These are phyloP conservation scores for Spinellus fusiger DNA, from an alignment of 192 early-diverging fungal species.

Conservation along the genomic window DNA sequence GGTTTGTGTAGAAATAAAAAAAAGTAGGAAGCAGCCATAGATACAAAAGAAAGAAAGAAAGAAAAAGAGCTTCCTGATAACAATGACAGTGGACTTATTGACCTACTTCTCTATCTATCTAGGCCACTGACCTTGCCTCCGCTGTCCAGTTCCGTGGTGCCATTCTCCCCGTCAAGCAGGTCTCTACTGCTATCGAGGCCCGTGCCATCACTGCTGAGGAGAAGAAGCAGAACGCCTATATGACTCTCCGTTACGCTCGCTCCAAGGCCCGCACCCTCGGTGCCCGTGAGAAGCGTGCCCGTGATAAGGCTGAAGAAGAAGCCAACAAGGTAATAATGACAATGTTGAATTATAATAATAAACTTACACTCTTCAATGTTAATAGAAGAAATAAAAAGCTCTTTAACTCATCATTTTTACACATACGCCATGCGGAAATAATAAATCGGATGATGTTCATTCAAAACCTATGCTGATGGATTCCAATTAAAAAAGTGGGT, in stretches of 20 bases:
- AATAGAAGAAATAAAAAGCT: too few relatives aligned
- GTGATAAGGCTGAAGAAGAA: slow-evolving; percentile 80
- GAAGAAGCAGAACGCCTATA: slow-evolving; percentile 55
- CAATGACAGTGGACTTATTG: too few relatives aligned
- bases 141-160: slow-evolving; percentile 61
- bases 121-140: slow-evolving; percentile 43
- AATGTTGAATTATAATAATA: slow-evolving; percentile 28
- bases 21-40: too few relatives aligned
- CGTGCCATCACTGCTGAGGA: slow-evolving; percentile 49
- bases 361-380: too few relatives aligned
- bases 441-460: not conserved
- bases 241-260: slow-evolving; percentile 72
- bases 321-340: slow-evolving; percentile 72
- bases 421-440: slow-evolving; percentile 2
- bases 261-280: slow-evolving; percentile 70
- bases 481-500: not conserved
- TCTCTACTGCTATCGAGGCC: slow-evolving; percentile 38
- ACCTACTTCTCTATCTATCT: not conserved
- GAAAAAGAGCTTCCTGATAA: too few relatives aligned
- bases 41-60: not conserved
- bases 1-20: not conserved
- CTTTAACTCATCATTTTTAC: too few relatives aligned
- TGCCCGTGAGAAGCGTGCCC: slow-evolving; percentile 70
- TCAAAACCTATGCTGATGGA: not conserved
- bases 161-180: slow-evolving; percentile 66